Evolutionary conservation across 345 rosid genomes (phyloP).

Genomic region (Eucalyptus dawsonii): DNA sequence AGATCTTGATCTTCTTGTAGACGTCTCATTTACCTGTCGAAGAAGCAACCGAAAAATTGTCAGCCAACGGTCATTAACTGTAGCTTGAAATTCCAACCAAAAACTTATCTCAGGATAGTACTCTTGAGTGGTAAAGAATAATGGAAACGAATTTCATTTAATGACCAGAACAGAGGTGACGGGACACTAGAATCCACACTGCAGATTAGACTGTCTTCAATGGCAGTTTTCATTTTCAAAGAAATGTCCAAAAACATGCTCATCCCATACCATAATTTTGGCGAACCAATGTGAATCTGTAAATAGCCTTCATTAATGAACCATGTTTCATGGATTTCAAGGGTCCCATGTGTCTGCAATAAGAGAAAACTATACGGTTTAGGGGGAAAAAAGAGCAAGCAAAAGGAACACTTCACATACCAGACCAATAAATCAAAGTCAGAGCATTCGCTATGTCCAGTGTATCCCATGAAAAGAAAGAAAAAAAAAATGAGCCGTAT

Average conservation of each 20-base stretch:
- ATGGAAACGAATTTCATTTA: neutral
- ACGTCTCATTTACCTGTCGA: neutral
- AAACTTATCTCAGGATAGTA: neutral
- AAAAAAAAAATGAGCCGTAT: neutral
- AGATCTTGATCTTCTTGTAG: neutral
- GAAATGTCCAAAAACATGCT: neutral
- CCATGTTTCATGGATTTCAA: slow-evolving; percentile 59
- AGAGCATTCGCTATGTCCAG: neutral
- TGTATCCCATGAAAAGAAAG: neutral
- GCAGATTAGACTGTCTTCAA: neutral
- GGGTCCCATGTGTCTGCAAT: slow-evolving; percentile 73
- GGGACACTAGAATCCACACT: neutral
- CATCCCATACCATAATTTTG: slow-evolving; percentile 67
- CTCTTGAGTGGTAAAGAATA: neutral
- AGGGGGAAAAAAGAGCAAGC: neutral
- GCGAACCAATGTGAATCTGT: slow-evolving; percentile 59
- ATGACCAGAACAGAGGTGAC: neutral
- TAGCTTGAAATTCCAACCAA: neutral
- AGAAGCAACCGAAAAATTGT: neutral
- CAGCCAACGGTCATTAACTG: neutral
- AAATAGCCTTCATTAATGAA: slow-evolving; percentile 55
- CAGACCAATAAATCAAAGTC: neutral
- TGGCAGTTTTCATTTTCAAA: neutral
- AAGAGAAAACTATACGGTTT: neutral
- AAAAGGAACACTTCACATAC: neutral